Evolutionary conservation across 2,329 filamentous ascomycete genomes (phyloP).

Genomic region (Penicillium sp.): DNA sequence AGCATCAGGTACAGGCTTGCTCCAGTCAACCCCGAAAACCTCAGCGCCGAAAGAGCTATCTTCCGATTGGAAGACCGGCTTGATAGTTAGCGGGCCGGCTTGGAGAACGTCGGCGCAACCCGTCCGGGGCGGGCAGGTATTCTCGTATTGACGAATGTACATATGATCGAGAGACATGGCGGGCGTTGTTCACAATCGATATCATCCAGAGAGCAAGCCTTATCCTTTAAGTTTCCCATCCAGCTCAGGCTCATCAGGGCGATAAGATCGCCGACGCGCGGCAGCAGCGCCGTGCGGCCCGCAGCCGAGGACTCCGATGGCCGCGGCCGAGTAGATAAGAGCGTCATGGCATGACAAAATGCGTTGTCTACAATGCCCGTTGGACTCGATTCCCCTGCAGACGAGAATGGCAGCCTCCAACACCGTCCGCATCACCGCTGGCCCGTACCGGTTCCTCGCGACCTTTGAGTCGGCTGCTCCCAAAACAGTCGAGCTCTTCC

Average conservation of each 20-base stretch:
- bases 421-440: constrained; percentile 13
- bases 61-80: constrained; percentile 9
- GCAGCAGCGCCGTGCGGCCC: too few relatives aligned
- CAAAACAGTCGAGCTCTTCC: constrained; percentile 22
- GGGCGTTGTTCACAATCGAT: neutral
- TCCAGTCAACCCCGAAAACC: constrained; percentile 13
- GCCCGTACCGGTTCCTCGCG: constrained; percentile 15
- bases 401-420: constrained; percentile 1
- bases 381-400: constrained; percentile 1
- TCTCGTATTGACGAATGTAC: constrained; percentile 13
- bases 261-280: too few relatives aligned
- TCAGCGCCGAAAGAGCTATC: constrained; percentile 15
- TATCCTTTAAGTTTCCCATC: too few relatives aligned
- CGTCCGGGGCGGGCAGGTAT: constrained; percentile 8
- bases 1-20: constrained; percentile 5
- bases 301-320: too few relatives aligned
- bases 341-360: too few relatives aligned
- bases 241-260: too few relatives aligned
- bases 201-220: too few relatives aligned
- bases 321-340: neutral
- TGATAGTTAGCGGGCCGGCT: constrained; percentile 9
- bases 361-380: too few relatives aligned
- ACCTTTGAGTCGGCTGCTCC: constrained; percentile 17
- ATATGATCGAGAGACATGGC: constrained; percentile 10
- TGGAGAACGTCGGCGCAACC: neutral